A percentile compares a stretch with the other conserved stretches of the same genome.
Evolutionary conservation across 2,329 filamentous ascomycete genomes (phyloP).

Genomic region (Alternaria burnsii): DNA sequence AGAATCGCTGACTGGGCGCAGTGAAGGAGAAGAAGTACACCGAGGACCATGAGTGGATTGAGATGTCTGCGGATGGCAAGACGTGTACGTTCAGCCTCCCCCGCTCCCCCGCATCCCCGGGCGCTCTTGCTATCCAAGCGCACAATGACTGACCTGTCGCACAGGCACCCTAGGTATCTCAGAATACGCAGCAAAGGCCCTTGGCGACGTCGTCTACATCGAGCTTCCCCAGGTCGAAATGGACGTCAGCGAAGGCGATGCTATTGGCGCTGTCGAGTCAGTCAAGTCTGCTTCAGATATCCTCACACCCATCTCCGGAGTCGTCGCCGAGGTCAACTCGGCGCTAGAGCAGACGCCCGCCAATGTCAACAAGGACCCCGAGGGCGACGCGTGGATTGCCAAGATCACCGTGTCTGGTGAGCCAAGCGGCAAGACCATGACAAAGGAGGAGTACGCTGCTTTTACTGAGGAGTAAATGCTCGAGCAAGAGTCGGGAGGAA

Average conservation of each 20-base stretch:
- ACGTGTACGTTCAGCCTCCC: constrained; percentile 63
- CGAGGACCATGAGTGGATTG: constrained; percentile 98
- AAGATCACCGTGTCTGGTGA: constrained; percentile 84
- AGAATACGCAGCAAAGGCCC: constrained; percentile 86
- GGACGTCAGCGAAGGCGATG: constrained; percentile 77
- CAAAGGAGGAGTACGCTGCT: constrained; percentile 76
- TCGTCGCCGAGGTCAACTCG: constrained; percentile 76
- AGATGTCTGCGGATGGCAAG: constrained; percentile 82
- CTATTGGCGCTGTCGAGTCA: constrained; percentile 93
- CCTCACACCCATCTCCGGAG: constrained; percentile 84
- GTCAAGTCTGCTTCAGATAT: constrained; percentile 99
- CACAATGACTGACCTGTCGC: neutral
- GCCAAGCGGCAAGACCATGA: constrained; percentile 69
- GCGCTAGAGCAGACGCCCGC: constrained; percentile 83
- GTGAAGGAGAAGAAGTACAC: constrained; percentile 84
- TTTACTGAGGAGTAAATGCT: constrained; percentile 66
- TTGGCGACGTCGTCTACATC: constrained; percentile 97
- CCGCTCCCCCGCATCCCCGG: constrained; percentile 14
- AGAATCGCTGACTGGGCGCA: constrained; percentile 46
- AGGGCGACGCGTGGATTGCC: constrained; percentile 92
- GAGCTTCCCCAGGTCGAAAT: constrained; percentile 81
- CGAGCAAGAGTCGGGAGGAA: neutral
- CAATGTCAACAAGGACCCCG: constrained; percentile 88
- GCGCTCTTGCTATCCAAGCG: neutral
- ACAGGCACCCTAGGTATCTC: constrained; percentile 81